Evolutionary conservation across 2,329 filamentous ascomycete genomes (phyloP).

Genomic region (Pseudogymnoascus sp.): DNA sequence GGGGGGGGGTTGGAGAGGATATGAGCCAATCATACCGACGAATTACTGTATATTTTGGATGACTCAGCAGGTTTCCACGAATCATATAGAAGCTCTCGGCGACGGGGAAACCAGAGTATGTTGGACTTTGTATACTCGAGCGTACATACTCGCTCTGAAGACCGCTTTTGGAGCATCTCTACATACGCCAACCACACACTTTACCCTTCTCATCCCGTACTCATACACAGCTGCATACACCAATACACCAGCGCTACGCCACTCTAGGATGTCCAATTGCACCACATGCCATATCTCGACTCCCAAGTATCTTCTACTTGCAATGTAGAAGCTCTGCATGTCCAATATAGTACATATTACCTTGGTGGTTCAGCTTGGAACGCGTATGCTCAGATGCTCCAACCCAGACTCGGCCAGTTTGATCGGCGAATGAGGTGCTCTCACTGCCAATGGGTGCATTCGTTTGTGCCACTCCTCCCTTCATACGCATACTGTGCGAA

Average conservation of each 20-base stretch:
- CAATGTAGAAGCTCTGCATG: neutral
- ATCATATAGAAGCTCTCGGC: neutral
- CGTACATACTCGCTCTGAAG: neutral
- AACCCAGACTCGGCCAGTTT: neutral
- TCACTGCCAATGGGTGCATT: neutral
- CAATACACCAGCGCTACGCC: neutral
- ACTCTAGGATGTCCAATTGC: neutral
- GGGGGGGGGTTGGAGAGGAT: neutral
- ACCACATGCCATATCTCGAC: neutral
- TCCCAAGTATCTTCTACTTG: neutral
- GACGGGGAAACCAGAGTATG: neutral
- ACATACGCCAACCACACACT: neutral
- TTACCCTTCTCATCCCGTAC: neutral
- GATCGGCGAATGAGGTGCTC: neutral
- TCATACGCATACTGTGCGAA: neutral
- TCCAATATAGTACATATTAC: neutral
- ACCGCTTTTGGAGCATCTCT: neutral
- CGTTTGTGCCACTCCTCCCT: neutral
- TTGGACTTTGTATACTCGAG: neutral
- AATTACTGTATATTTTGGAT: neutral
- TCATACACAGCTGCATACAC: neutral
- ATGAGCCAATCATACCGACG: neutral
- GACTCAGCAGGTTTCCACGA: neutral
- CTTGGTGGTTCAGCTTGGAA: conserved; percentile 1
- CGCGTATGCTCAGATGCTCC: neutral